Evolutionary conservation across 257 asterid genomes (phyloP), one percentile per base, ranked within the genome.

Genomic region (Dorcoceras hygrometricum): DNA sequence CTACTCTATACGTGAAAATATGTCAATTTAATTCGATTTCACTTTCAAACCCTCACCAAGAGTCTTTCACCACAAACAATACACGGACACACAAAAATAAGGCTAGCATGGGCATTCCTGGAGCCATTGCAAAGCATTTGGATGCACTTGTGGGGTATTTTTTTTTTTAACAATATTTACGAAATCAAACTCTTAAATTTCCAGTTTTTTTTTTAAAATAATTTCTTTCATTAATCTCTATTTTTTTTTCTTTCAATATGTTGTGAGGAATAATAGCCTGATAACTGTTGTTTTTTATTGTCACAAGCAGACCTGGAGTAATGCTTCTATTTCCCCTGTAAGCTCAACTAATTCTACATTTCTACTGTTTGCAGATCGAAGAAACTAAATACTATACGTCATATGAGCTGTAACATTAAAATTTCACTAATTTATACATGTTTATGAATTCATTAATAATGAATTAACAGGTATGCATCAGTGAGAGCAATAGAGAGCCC

Each of bases 251-350:
- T 59, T 60, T 3, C 6, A 0, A 24, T 12, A 10, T 23, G 5
- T 39, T 11, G 16, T 5, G 0, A 14, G 14, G 19, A 8, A 22
- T 0, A 1, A 25, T 46, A 14, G 20, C 20, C 39, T 64, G 46
- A 7, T 59, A 36, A 57, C 16, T 14, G 57, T 46, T 57, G 48
- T 59, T 50, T 59, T 19, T 53, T 54, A 19, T 71, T 72, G 66
- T 59, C 70, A 43, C 14, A n/a, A n/a, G 39, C 90, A 93, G 99
- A 31, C 97, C 97, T 22, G 96, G 89, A 71, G 84, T 82, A 67
- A 83, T 85, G 95, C 99, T 93, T 66, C 83, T 88, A 0, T 93
- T 78, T 78, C 99, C 99, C 46, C 76, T 90, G 99, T 93, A 80
- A 90, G 95, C 19, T 72, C 6, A 22, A 14, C 31, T 55, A 58